Conservation (phyloP, 2,329 filamentous ascomycete genomes). For the Alternaria hordeiaustralica region DNA sequence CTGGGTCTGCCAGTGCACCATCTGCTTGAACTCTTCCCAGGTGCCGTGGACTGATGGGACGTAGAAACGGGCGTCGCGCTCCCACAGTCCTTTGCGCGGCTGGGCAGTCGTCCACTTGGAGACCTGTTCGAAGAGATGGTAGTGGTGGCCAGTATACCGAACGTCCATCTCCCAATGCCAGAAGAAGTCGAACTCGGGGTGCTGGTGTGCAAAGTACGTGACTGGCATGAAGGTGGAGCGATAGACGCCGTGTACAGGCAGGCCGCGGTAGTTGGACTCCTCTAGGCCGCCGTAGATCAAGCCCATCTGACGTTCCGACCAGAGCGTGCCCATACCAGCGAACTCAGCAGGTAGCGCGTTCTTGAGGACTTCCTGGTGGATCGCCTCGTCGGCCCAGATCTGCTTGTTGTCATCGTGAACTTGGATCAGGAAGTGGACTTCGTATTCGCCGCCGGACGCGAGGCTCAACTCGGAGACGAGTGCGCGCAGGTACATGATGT, state of each 20-base stretch:
- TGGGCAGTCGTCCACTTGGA: conserved; percentile 71
- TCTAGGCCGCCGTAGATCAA: conserved; percentile 59
- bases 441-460: conserved; percentile 80
- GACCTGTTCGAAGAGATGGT: conserved; percentile 75
- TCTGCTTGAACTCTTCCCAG: conserved; percentile 74
- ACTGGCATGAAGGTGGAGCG: conserved; percentile 90
- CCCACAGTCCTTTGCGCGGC: conserved; percentile 76
- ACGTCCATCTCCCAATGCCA: conserved; percentile 98
- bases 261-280: conserved; percentile 59
- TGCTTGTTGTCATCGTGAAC: conserved; percentile 80
- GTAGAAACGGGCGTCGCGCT: conserved; percentile 78
- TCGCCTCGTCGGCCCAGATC: conserved; percentile 80
- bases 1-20: conserved; percentile 68
- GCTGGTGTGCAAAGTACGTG: conserved; percentile 87
- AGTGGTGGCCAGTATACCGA: conserved; percentile 87
- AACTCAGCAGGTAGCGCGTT: conserved; percentile 57
- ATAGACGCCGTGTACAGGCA: conserved; percentile 72
- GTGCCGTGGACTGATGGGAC: conserved; percentile 72
- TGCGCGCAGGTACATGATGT: conserved; percentile 81
- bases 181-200: conserved; percentile 88
- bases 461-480: conserved; percentile 80
- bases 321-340: conserved; percentile 59
- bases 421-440: conserved; percentile 82
- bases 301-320: conserved; percentile 63
- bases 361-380: conserved; percentile 70